Evolutionary conservation across 2,329 filamentous ascomycete species (phyloP).

Genomic region (Aaosphaeria arxii): DNA sequence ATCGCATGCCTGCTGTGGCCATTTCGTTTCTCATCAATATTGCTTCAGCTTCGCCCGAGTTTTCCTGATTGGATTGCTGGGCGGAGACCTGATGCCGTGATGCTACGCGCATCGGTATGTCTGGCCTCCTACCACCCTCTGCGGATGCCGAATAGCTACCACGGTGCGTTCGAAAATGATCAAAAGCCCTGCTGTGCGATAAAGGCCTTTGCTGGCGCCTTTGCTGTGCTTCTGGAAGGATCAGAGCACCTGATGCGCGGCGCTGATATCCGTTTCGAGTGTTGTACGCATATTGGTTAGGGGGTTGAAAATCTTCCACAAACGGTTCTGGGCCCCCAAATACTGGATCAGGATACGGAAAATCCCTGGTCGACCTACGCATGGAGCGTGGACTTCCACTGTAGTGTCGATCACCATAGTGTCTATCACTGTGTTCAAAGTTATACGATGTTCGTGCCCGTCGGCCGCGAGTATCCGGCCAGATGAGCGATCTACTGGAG

Average conservation of each 20-base stretch:
- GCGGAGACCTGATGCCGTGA: conserved; percentile 9
- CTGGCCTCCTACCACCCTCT: conserved; percentile 9
- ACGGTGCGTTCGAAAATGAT: neutral
- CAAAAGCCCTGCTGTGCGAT: neutral
- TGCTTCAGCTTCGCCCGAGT: conserved; percentile 24
- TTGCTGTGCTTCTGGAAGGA: neutral
- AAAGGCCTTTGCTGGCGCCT: neutral
- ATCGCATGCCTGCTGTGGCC: conserved; percentile 14
- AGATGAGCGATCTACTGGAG: too few species aligned
- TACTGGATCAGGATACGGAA: too few species aligned
- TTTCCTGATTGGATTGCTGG: conserved; percentile 32
- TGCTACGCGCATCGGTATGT: conserved; percentile 1
- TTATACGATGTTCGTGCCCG: too few species aligned
- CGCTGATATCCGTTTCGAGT: neutral
- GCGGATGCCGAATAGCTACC: conserved; percentile 2
- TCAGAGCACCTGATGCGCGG: neutral
- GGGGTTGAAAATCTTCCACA: too few species aligned
- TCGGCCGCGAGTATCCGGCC: too few species aligned
- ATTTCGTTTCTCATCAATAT: conserved; percentile 25
- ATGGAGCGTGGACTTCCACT: too few species aligned
- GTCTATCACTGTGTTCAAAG: too few species aligned
- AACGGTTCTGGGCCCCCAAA: too few species aligned
- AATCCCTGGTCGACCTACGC: too few species aligned
- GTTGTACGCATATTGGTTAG: too few species aligned
- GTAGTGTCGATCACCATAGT: too few species aligned